Percentiles rank a stretch among this genome's conserved stretches.
These are phyloP conservation scores for Ogataea degrootiae DNA, from an alignment of 805 yeast species.

Conservation along the genomic window DNA sequence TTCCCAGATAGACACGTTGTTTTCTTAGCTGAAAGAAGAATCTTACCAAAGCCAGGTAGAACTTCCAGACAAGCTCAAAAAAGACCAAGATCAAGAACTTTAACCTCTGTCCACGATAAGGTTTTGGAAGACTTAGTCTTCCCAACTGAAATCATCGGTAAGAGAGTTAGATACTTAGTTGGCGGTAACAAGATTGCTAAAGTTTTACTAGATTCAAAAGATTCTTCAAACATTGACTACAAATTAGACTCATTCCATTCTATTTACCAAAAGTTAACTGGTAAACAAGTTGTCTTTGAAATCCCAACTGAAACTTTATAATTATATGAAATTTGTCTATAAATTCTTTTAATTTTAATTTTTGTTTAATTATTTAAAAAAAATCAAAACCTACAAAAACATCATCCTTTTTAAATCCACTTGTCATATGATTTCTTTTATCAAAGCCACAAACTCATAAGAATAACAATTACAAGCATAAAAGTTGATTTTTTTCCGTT, in stretches of 20 bases:
- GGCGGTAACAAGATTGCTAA: slow-evolving; percentile 99
- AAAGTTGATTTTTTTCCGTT: too few species aligned
- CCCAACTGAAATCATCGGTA: slow-evolving; percentile 99
- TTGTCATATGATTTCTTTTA: too few species aligned
- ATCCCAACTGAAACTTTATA: slow-evolving; percentile 58
- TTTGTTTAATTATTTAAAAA: too few species aligned
- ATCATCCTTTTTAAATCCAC: too few species aligned
- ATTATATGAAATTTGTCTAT: slow-evolving; percentile 3
- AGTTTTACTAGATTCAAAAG: slow-evolving; percentile 97
- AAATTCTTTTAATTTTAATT: neutral
- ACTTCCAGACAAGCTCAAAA: slow-evolving; percentile 89
- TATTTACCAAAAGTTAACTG: slow-evolving; percentile 96
- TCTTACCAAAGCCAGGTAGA: slow-evolving; percentile 98
- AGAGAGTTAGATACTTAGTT: slow-evolving; percentile 98
- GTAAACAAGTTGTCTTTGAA: slow-evolving; percentile 99
- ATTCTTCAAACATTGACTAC: slow-evolving; percentile 94
- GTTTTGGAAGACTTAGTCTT: slow-evolving; percentile 97
- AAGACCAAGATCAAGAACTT: slow-evolving; percentile 99
- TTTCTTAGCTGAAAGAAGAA: slow-evolving; percentile 99
- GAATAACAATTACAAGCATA: too few species aligned
- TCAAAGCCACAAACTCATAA: too few species aligned
- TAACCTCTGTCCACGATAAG: slow-evolving; percentile 97
- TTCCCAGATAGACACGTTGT: slow-evolving; percentile 99
- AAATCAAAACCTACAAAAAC: too few species aligned
- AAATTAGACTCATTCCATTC: slow-evolving; percentile 99